Evolutionary conservation across 225 moss, liverwort and hornwort genomes (phyloP).

Genomic region (Physcomitrium patens): DNA sequence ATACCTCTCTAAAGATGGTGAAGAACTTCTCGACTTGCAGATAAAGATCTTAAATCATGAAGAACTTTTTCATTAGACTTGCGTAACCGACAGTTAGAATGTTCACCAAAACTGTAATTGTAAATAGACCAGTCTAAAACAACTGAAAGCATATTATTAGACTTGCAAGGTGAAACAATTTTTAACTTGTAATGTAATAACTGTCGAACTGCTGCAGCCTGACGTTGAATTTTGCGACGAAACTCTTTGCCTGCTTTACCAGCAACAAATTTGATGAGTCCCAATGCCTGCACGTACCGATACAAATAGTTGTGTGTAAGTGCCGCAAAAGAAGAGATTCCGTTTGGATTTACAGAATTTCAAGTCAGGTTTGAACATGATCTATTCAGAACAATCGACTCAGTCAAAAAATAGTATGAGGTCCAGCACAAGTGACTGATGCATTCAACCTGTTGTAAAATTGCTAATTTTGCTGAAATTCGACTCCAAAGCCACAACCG

Average conservation of each 20-base stretch:
- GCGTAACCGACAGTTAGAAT: too few relatives aligned
- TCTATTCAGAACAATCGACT: constrained; percentile 15
- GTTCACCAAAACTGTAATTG: background rate
- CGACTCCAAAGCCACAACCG: too few relatives aligned
- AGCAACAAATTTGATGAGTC: constrained; percentile 61
- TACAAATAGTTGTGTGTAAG: constrained; percentile 9
- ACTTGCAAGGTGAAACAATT: constrained; percentile 25
- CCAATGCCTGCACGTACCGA: constrained; percentile 51
- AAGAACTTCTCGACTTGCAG: constrained; percentile 5
- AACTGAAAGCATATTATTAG: background rate
- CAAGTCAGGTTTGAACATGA: background rate
- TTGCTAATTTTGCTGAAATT: too few relatives aligned
- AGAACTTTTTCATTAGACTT: background rate
- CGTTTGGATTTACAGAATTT: background rate
- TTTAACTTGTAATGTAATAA: constrained; percentile 59
- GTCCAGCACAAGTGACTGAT: background rate
- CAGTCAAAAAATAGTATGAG: background rate
- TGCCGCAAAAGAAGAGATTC: constrained; percentile 10
- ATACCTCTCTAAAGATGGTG: background rate
- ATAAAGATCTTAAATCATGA: constrained; percentile 5
- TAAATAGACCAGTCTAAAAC: background rate
- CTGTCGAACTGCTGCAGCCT: constrained; percentile 52
- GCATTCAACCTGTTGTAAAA: constrained; percentile 5
- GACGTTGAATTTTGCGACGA: constrained; percentile 66
- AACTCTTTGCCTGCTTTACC: constrained; percentile 63